phyloP scores from a whole-genome alignment of 305 asterid species.

The Fraxinus nigra region DNA sequence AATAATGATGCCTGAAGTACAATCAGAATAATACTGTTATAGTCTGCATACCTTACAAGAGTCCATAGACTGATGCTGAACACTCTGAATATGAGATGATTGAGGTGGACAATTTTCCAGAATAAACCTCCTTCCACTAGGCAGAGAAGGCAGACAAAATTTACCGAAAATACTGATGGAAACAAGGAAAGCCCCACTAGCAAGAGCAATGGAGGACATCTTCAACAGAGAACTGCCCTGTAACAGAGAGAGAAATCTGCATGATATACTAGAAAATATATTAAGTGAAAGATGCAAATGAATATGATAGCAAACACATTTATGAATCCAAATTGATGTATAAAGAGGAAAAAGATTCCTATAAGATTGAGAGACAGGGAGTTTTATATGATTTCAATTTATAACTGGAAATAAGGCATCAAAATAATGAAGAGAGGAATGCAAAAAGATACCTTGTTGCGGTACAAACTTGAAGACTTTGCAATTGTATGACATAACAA shows the following conservation, averaged over 20 bases:
- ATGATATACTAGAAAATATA: slow-evolving; percentile 14
- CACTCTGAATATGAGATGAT: slow-evolving; percentile 31
- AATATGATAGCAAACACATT: not conserved
- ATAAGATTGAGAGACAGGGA: slow-evolving; percentile 5
- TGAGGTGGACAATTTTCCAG: slow-evolving; percentile 36
- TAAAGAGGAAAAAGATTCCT: not conserved
- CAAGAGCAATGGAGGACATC: slow-evolving; percentile 43
- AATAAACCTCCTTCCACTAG: slow-evolving; percentile 37
- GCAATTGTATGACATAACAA: slow-evolving; percentile 52
- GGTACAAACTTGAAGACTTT: slow-evolving; percentile 41
- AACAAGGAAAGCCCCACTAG: slow-evolving; percentile 62
- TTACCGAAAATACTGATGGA: slow-evolving; percentile 51
- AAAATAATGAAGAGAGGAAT: not conserved
- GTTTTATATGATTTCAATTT: not conserved
- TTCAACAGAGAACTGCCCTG: slow-evolving; percentile 64
- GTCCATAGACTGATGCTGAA: slow-evolving; percentile 42
- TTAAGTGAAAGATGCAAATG: not conserved
- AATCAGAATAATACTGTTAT: slow-evolving; percentile 12
- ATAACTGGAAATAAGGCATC: not conserved
- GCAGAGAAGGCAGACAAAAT: slow-evolving; percentile 40
- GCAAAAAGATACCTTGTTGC: slow-evolving; percentile 46
- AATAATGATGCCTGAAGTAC: not conserved
- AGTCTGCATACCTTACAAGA: slow-evolving; percentile 47
- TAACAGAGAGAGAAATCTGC: slow-evolving; percentile 19
- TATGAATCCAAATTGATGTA: not conserved